Conservation (phyloP, 495 filamentous ascomycete species). For the Penicillium crystallinum region DNA sequence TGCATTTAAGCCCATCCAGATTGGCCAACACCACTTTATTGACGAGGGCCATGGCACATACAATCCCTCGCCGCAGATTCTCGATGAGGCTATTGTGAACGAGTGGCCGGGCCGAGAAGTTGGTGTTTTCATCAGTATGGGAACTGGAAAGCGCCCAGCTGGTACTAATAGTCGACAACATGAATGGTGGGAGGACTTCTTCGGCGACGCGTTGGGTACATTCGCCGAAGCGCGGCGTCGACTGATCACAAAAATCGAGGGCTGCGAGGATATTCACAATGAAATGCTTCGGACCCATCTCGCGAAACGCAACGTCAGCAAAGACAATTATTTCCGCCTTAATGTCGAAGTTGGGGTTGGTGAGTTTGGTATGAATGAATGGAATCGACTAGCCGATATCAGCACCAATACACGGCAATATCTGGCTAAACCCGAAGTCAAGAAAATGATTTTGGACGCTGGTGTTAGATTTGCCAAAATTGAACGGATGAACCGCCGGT, state of each 20-base stretch:
- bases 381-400: conserved; percentile 88
- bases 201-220: conserved; percentile 64
- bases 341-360: conserved; percentile 97
- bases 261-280: conserved; percentile 86
- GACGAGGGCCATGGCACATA: conserved; percentile 91
- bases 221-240: conserved; percentile 84
- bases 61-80: conserved; percentile 77
- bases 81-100: conserved; percentile 86
- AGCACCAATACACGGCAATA: conserved; percentile 86
- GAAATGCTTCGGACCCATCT: conserved; percentile 74
- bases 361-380: conserved; percentile 98
- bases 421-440: conserved; percentile 65
- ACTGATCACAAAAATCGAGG: conserved; percentile 86
- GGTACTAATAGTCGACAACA: conserved; percentile 61
- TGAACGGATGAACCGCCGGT: conserved; percentile 56
- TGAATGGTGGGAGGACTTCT: conserved; percentile 90
- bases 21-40: conserved; percentile 88
- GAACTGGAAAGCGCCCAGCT: conserved; percentile 82
- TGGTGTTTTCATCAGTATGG: conserved; percentile 84
- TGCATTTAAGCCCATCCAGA: conserved; percentile 92
- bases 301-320: conserved; percentile 68
- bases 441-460: conserved; percentile 66
- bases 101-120: conserved; percentile 93
- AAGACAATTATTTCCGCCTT: conserved; percentile 92
- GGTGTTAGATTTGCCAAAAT: conserved; percentile 83